These are phyloP conservation scores for Wilcoxina mikolae DNA, from an alignment of 495 filamentous ascomycete species.

Conservation along the genomic window DNA sequence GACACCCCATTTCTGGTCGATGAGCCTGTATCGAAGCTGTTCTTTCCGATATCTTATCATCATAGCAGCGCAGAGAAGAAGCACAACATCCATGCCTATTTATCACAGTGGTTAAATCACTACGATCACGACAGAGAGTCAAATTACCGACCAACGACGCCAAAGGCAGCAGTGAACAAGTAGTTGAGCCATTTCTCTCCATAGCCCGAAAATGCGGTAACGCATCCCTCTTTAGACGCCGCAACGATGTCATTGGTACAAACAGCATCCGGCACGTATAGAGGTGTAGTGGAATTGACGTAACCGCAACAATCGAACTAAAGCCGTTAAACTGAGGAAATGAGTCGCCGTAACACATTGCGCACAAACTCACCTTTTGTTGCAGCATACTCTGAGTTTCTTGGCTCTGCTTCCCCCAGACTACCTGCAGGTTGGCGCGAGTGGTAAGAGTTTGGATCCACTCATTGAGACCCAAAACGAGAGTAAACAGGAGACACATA, in stretches of 20 bases:
- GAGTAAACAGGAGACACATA: slow-evolving; percentile 46
- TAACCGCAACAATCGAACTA: slow-evolving; percentile 67
- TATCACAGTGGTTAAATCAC: not conserved
- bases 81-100: slow-evolving; percentile 41
- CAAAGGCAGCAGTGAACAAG: slow-evolving; percentile 62
- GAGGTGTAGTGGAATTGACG: slow-evolving; percentile 47
- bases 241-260: slow-evolving; percentile 50
- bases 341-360: slow-evolving; percentile 8
- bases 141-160: slow-evolving; percentile 44
- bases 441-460: slow-evolving; percentile 58
- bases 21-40: slow-evolving; percentile 50
- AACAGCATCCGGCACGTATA: slow-evolving; percentile 44
- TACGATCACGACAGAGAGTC: not conserved
- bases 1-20: slow-evolving; percentile 54
- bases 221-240: slow-evolving; percentile 49
- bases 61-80: slow-evolving; percentile 52
- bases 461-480: slow-evolving; percentile 48
- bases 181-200: slow-evolving; percentile 53
- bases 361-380: slow-evolving; percentile 38
- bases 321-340: slow-evolving; percentile 7
- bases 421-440: slow-evolving; percentile 38
- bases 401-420: slow-evolving; percentile 42
- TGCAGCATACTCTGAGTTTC: slow-evolving; percentile 48
- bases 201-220: slow-evolving; percentile 45
- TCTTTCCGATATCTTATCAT: slow-evolving; percentile 59